These are phyloP conservation scores for Populus euphratica DNA, from an alignment of 345 rosid genomes.

Conservation along the genomic window DNA sequence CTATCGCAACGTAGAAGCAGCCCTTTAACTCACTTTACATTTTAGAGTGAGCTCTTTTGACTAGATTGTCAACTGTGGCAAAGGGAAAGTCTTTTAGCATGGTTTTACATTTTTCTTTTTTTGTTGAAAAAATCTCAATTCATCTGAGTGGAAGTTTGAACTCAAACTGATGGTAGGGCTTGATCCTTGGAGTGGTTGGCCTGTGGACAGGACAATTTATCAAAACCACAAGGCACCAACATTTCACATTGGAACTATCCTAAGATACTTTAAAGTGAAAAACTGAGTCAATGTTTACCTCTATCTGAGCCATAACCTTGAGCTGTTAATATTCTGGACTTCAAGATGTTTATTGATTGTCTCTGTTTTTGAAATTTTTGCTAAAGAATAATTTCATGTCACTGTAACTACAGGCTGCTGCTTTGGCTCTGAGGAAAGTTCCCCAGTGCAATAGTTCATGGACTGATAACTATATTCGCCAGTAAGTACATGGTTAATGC, in stretches of 20 bases:
- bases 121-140: background rate
- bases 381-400: background rate
- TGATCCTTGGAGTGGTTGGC: background rate
- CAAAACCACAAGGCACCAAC: background rate
- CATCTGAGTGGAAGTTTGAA: background rate
- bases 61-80: background rate
- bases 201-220: background rate
- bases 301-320: background rate
- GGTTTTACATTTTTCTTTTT: background rate
- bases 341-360: background rate
- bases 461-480: slow-evolving; percentile 88
- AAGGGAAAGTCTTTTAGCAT: background rate
- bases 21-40: background rate
- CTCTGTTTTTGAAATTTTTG: background rate
- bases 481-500: slow-evolving; percentile 49
- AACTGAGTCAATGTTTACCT: background rate
- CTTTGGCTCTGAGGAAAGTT: slow-evolving; percentile 84
- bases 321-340: background rate
- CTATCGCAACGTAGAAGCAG: background rate
- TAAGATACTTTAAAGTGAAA: background rate
- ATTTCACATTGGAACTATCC: background rate
- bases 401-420: slow-evolving; percentile 71
- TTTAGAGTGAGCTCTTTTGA: background rate
- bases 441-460: slow-evolving; percentile 99
- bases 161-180: background rate